These are phyloP conservation scores for Elsinoe necatrix DNA, from an alignment of 2,329 filamentous ascomycete species.

Conservation along the genomic window DNA sequence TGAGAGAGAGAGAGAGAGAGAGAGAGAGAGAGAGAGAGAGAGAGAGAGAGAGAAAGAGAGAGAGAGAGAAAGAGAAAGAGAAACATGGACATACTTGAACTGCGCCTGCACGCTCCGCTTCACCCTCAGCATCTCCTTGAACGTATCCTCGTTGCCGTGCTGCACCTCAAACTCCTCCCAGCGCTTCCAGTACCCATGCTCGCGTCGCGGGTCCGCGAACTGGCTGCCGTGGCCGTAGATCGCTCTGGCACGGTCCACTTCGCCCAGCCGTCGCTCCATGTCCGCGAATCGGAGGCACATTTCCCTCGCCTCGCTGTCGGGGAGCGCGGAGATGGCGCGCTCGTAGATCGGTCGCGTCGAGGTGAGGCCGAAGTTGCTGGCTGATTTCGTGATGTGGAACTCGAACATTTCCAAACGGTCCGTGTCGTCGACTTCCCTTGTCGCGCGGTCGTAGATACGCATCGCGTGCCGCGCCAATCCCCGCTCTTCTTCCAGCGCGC, in stretches of 20 bases:
- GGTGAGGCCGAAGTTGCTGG: constrained; percentile 92
- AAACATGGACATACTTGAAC: constrained; percentile 61
- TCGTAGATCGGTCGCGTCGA: constrained; percentile 96
- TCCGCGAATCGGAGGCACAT: constrained; percentile 99
- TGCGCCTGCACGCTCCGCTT: constrained; percentile 95
- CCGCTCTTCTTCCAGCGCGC: constrained; percentile 89
- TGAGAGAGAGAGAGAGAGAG: too few relatives aligned
- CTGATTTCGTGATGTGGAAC: constrained; percentile 98
- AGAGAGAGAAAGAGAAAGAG: not conserved
- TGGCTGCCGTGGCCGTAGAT: constrained; percentile 96
- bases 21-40: too few relatives aligned
- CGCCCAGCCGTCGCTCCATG: constrained; percentile 84
- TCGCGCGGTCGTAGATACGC: constrained; percentile 97
- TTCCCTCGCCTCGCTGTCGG: constrained; percentile 84
- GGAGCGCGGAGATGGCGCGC: constrained; percentile 84
- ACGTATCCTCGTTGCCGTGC: constrained; percentile 97
- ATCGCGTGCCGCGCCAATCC: constrained; percentile 93
- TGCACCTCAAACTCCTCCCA: constrained; percentile 98
- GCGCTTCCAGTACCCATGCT: constrained; percentile 84
- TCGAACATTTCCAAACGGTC: constrained; percentile 97
- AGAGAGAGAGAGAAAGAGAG: too few relatives aligned
- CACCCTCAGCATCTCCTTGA: constrained; percentile 97
- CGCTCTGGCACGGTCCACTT: constrained; percentile 88
- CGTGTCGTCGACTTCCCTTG: constrained; percentile 86
- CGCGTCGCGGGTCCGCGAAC: constrained; percentile 91